Percentiles rank a stretch among this genome's conserved stretches.
phyloP scores from a whole-genome alignment of 192 early-diverging fungal species.

The Coemansia sp. region DNA sequence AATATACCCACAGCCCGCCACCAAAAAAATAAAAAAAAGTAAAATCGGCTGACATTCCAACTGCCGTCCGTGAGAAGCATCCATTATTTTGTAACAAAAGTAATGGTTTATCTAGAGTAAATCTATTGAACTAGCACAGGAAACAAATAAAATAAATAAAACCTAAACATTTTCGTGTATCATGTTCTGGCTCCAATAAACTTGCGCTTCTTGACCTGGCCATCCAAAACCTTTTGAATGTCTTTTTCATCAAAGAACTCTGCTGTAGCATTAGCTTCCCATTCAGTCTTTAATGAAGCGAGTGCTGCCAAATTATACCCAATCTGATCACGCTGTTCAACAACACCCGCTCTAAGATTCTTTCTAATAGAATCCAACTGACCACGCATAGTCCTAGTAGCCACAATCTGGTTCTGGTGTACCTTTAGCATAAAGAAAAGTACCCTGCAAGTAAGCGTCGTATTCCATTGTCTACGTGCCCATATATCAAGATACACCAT shows the following conservation, averaged over 20 bases:
- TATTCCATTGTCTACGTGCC: slow-evolving; percentile 81
- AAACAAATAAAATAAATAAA: not conserved
- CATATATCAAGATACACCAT: slow-evolving; percentile 75
- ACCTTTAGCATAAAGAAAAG: slow-evolving; percentile 79
- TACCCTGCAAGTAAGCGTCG: slow-evolving; percentile 73
- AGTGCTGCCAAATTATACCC: slow-evolving; percentile 91
- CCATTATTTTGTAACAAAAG: too few relatives aligned
- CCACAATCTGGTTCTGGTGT: slow-evolving; percentile 87
- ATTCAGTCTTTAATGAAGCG: slow-evolving; percentile 68
- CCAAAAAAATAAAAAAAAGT: too few relatives aligned
- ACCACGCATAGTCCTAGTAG: slow-evolving; percentile 73
- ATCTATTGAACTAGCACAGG: too few relatives aligned
- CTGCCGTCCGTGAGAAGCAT: too few relatives aligned
- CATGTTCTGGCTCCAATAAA: slow-evolving; percentile 52
- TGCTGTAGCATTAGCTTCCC: slow-evolving; percentile 66
- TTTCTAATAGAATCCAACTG: slow-evolving; percentile 68
- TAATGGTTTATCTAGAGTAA: too few relatives aligned
- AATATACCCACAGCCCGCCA: too few relatives aligned
- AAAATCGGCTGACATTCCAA: too few relatives aligned
- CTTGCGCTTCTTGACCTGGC: slow-evolving; percentile 70
- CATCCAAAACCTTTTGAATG: slow-evolving; percentile 51
- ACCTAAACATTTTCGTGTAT: not conserved
- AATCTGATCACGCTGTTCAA: slow-evolving; percentile 73
- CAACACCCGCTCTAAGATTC: slow-evolving; percentile 60
- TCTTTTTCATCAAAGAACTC: slow-evolving; percentile 70